Evolutionary conservation across 352 stramenopile genomes (phyloP), one percentile per base, ranked within the genome.

Genomic region (Pilasporangium apinafurcum): DNA sequence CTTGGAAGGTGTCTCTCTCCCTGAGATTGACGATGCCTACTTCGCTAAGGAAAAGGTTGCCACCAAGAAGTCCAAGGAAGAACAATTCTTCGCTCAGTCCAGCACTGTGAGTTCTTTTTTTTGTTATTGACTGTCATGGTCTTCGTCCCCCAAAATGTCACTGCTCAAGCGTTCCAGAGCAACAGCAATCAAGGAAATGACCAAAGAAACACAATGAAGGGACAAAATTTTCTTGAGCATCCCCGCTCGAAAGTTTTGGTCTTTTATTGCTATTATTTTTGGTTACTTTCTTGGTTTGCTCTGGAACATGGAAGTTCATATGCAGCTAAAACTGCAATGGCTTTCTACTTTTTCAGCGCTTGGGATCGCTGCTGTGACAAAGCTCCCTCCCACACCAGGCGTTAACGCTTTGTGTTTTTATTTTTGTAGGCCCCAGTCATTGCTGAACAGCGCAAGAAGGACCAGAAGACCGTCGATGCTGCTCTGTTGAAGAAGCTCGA

Each of bases 391-490:
- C 22, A 35, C 48, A 38, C 49, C 46, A 48, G 41, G 49, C 25
- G 29, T 31, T 57, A 39, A 82, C 48, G 41, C 8, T 16, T 51
- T 43, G 20, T 22, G 12, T 51, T 1, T 32, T 30, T 8, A 36
- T 20, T 16, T 16, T 27, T 13, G 30, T 44, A 95, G 80, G 68
- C 81, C 45, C 91, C 96, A 21, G 83, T 98, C 56, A 96, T 98
- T 44, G 78, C 76, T 55, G 96, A 99, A 58, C 78, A 98, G 76
- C 88, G 92, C 62, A 99, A 99, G 87, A 97, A 92, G 51, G 95
- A 98, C 73, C 96, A 99, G 84, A 97, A 98, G 79, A 79, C 82
- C 39, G 95, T 99, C 34, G 97, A 99, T 77, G 87, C 76, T 37
- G 83, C 72, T 35, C 62, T 97, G 44, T 46, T 89, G 40, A 93